Conservation (phyloP, 2,329 filamentous ascomycete genomes). For the Pyrenophora seminiperda region DNA sequence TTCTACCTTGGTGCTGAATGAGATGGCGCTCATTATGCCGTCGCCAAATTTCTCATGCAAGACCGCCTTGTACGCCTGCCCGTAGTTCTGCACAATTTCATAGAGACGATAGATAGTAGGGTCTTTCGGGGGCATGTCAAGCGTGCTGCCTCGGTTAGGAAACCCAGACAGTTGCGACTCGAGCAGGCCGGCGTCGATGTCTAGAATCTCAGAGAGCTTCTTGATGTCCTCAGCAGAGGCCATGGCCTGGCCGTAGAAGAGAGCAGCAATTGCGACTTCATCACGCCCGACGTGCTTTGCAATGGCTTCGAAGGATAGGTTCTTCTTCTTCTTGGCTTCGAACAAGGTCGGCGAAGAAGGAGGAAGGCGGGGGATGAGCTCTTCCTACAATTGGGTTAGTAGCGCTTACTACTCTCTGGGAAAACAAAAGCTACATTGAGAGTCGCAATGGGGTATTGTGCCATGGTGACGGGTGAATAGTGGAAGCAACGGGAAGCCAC, state of each 20-base stretch:
- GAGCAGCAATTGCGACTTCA: constrained; percentile 82
- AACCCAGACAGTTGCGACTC: constrained; percentile 70
- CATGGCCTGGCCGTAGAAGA: constrained; percentile 88
- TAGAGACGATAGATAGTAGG: constrained; percentile 89
- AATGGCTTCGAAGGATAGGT: constrained; percentile 80
- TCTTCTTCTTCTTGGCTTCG: constrained; percentile 75
- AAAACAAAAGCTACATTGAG: constrained; percentile 34
- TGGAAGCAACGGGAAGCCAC: constrained; percentile 36
- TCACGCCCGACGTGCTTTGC: constrained; percentile 73
- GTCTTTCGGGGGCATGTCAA: constrained; percentile 84
- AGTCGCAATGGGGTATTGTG: constrained; percentile 48
- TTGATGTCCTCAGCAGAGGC: constrained; percentile 72
- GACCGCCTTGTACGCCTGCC: constrained; percentile 93
- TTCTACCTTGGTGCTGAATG: constrained; percentile 87
- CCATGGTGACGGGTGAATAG: constrained; percentile 37
- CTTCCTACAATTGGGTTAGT: constrained; percentile 55
- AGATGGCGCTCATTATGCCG: constrained; percentile 96
- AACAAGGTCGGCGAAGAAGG: constrained; percentile 75
- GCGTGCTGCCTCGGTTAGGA: constrained; percentile 77
- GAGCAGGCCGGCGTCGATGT: constrained; percentile 62
- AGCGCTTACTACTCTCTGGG: too few species aligned
- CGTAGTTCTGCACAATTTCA: constrained; percentile 96
- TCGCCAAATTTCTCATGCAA: constrained; percentile 83
- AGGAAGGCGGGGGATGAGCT: constrained; percentile 72
- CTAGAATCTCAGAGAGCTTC: constrained; percentile 69